A percentile compares a stretch with the other conserved stretches of the same genome.
Conservation (phyloP, 2,329 filamentous ascomycete genomes). For the Thelonectria discophora region DNA sequence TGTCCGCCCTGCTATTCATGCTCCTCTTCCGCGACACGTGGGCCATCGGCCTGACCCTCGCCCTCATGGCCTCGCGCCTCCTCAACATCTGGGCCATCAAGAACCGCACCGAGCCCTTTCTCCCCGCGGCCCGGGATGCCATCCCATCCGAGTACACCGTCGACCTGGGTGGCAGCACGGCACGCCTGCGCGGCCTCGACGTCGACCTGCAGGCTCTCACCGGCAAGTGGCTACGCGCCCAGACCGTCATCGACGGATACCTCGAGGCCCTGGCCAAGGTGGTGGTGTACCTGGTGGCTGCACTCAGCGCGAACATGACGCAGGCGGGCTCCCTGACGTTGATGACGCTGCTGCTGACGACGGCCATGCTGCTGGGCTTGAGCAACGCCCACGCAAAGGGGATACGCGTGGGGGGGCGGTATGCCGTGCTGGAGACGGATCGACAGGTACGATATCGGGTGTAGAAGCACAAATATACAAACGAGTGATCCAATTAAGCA, state of each 20-base stretch:
- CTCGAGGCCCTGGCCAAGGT: slow-evolving; percentile 63
- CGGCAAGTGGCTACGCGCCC: slow-evolving; percentile 63
- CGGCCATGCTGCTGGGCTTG: slow-evolving; percentile 61
- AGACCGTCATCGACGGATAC: slow-evolving; percentile 60
- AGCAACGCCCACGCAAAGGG: slow-evolving; percentile 60
- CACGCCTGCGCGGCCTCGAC: slow-evolving; percentile 62
- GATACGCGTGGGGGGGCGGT: slow-evolving; percentile 61
- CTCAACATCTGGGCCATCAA: slow-evolving; percentile 67
- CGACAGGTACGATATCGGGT: slow-evolving; percentile 8
- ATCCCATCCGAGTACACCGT: slow-evolving; percentile 57
- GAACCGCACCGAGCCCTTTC: slow-evolving; percentile 50
- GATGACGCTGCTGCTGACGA: slow-evolving; percentile 60
- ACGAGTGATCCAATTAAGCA: slow-evolving; percentile 7
- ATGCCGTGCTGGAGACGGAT: slow-evolving; percentile 45
- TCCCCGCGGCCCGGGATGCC: slow-evolving; percentile 16
- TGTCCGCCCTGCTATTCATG: slow-evolving; percentile 54
- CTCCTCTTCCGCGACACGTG: slow-evolving; percentile 61
- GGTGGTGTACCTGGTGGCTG: slow-evolving; percentile 65
- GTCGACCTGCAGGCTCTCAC: slow-evolving; percentile 69
- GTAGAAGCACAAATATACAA: not conserved
- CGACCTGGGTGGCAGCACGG: slow-evolving; percentile 60
- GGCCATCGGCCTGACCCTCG: slow-evolving; percentile 56
- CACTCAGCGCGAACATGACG: slow-evolving; percentile 63
- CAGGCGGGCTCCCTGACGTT: slow-evolving; percentile 62
- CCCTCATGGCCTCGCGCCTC: slow-evolving; percentile 62